A percentile compares a stretch with the other conserved stretches of the same genome.
phyloP scores from a whole-genome alignment of 202 grass and related monocot species.

The Panicum virgatum region DNA sequence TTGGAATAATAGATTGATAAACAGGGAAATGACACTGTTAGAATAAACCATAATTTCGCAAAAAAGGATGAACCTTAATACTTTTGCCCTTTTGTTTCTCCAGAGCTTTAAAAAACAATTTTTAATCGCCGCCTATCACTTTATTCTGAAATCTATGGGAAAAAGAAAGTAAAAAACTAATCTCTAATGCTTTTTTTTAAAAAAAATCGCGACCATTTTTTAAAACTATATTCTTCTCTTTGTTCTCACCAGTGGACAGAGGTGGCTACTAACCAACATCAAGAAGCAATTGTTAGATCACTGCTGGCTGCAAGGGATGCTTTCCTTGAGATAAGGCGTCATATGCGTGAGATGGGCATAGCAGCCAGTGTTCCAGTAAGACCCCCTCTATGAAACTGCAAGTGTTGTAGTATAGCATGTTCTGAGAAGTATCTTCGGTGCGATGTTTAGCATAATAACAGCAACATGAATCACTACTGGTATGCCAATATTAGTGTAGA shows the following conservation, averaged over 20 bases:
- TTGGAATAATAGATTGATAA: slow-evolving; percentile 21
- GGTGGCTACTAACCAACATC: slow-evolving; percentile 51
- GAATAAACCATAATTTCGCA: slow-evolving; percentile 6
- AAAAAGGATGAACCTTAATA: slow-evolving; percentile 11
- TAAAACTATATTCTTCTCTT: slow-evolving; percentile 28
- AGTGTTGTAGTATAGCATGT: slow-evolving; percentile 24
- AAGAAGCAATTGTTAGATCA: slow-evolving; percentile 68
- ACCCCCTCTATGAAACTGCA: slow-evolving; percentile 26
- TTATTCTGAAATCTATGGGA: slow-evolving; percentile 20
- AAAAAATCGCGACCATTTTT: too few relatives aligned
- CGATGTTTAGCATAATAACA: slow-evolving; percentile 11
- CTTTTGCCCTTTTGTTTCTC: not conserved
- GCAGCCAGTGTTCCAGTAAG: slow-evolving; percentile 87
- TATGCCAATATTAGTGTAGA: slow-evolving; percentile 17
- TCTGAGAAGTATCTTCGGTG: not conserved
- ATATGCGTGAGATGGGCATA: slow-evolving; percentile 84
- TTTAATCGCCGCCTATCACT: not conserved
- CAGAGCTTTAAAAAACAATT: slow-evolving; percentile 11
- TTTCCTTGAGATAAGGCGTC: slow-evolving; percentile 71
- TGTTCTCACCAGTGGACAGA: slow-evolving; percentile 71
- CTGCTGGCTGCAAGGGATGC: slow-evolving; percentile 67
- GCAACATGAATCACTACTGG: not conserved
- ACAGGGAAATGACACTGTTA: not conserved
- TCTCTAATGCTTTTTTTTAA: slow-evolving; percentile 7
- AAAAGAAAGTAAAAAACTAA: not conserved